Evolutionary conservation across 1,284 basidiomycete genomes (phyloP).

Genomic region (Pholiota adiposa): DNA sequence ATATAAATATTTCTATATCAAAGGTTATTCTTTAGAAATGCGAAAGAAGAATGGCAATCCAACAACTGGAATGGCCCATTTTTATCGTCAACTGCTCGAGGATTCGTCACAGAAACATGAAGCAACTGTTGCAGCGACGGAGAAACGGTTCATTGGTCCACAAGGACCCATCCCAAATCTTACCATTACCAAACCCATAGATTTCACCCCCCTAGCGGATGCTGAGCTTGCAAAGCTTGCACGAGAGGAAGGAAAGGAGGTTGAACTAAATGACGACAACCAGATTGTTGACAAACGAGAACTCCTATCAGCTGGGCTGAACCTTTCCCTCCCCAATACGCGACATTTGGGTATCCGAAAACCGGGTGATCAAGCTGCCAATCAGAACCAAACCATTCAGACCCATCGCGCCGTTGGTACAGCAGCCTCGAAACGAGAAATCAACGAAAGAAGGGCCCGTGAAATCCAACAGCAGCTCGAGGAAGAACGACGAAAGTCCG

Average conservation of each 20-base stretch:
- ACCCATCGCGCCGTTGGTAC: constrained; percentile 77
- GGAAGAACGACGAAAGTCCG: constrained; percentile 66
- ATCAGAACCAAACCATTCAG: constrained; percentile 38
- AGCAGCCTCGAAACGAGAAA: constrained; percentile 79
- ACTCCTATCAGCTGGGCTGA: constrained; percentile 89
- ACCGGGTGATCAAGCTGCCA: constrained; percentile 33
- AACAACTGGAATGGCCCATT: constrained; percentile 81
- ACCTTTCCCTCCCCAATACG: constrained; percentile 84
- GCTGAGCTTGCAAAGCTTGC: constrained; percentile 72
- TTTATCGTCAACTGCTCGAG: constrained; percentile 85
- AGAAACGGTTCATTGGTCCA: constrained; percentile 64
- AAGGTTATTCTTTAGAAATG: constrained; percentile 44
- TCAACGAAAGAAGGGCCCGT: constrained; percentile 76
- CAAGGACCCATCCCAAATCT: constrained; percentile 63
- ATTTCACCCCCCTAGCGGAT: constrained; percentile 67
- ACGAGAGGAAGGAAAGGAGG: constrained; percentile 77
- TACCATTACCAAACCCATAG: constrained; percentile 72
- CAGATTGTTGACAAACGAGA: constrained; percentile 97
- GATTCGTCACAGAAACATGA: constrained; percentile 83
- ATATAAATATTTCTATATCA: not conserved
- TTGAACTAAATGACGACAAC: constrained; percentile 97
- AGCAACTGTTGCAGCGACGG: constrained; percentile 79
- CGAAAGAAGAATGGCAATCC: constrained; percentile 66
- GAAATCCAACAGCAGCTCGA: constrained; percentile 79
- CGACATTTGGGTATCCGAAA: constrained; percentile 55